phyloP scores from a whole-genome alignment of 345 rosid species.

The Geranium brycei region DNA sequence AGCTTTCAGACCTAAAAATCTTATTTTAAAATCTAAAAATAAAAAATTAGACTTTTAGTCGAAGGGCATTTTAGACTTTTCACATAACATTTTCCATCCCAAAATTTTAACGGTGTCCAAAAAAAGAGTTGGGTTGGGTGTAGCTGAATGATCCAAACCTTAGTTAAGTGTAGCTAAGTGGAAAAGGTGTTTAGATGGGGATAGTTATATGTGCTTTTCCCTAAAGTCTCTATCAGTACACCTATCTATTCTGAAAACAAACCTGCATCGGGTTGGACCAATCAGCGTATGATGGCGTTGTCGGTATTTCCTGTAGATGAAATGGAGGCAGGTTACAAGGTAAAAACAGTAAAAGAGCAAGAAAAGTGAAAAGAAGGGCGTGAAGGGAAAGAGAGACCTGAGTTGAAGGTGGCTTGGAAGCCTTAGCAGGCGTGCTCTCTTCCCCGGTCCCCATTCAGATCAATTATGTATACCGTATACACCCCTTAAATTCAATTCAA shows the following conservation, averaged over 20 bases:
- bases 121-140: too few species aligned
- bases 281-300: conserved; percentile 60
- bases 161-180: too few species aligned
- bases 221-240: neutral
- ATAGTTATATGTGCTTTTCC: too few species aligned
- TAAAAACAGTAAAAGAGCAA: neutral
- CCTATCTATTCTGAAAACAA: conserved; percentile 10
- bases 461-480: neutral
- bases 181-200: too few species aligned
- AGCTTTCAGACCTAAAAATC: too few species aligned
- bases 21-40: too few species aligned
- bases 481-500: neutral
- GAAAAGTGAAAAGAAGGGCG: neutral
- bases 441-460: conserved; percentile 65
- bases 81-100: too few species aligned
- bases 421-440: conserved; percentile 51
- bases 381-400: conserved; percentile 31
- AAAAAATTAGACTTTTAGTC: too few species aligned
- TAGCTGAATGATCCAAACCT: too few species aligned
- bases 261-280: conserved; percentile 95
- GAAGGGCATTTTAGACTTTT: too few species aligned
- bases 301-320: conserved; percentile 48
- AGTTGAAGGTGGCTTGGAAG: conserved; percentile 59
- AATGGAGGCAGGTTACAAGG: neutral
- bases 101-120: too few species aligned